Conservation (phyloP, 768 basidiomycete genomes). For the Phlebiopsis flavidoalba region DNA sequence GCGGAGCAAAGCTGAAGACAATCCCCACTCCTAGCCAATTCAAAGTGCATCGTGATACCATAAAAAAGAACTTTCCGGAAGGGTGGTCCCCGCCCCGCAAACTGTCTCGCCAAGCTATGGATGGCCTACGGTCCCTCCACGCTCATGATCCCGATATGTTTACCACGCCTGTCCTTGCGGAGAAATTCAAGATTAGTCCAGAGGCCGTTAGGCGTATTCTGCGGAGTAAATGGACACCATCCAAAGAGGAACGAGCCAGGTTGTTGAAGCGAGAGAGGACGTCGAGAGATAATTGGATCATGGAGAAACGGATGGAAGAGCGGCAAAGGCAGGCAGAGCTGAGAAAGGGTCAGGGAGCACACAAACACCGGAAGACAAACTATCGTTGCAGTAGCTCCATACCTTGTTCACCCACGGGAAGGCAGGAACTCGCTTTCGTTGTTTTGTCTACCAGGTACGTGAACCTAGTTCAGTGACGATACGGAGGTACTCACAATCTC, state of each 20-base stretch:
- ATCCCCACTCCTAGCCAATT: constrained; percentile 23
- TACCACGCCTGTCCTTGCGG: constrained; percentile 36
- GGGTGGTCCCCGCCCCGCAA: constrained; percentile 51
- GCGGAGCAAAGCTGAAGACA: constrained; percentile 3
- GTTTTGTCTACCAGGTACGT: too few species aligned
- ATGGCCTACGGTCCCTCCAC: constrained; percentile 40
- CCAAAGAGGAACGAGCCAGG: constrained; percentile 25
- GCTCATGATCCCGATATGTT: constrained; percentile 36
- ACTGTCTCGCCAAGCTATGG: constrained; percentile 49
- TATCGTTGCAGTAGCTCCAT: neutral
- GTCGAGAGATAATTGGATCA: constrained; percentile 5
- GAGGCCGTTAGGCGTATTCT: constrained; percentile 51
- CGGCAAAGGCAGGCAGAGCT: constrained; percentile 3
- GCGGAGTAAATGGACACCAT: constrained; percentile 38
- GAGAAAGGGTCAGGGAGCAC: neutral
- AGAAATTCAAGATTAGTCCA: constrained; percentile 43
- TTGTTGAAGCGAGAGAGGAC: constrained; percentile 26
- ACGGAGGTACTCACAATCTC: neutral
- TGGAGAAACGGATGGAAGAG: constrained; percentile 4
- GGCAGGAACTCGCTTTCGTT: too few species aligned
- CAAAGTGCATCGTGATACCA: constrained; percentile 25
- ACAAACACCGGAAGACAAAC: neutral
- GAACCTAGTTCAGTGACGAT: too few species aligned
- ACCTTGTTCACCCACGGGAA: too few species aligned
- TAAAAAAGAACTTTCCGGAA: constrained; percentile 30